phyloP scores from a whole-genome alignment of 257 asterid genomes.

The Solanum virginianum region DNA sequence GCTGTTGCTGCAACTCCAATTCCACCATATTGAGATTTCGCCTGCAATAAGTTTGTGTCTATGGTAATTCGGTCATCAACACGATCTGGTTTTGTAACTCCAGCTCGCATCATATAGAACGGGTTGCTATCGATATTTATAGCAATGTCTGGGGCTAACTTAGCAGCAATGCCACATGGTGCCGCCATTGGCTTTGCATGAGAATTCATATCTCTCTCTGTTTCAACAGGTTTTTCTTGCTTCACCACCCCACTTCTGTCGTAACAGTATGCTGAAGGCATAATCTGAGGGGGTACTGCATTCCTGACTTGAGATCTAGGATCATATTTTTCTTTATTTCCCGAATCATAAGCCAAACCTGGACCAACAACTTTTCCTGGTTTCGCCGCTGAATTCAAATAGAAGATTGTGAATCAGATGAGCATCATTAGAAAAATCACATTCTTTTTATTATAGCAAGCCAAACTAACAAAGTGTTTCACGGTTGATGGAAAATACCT shows the following conservation, averaged over 20 bases:
- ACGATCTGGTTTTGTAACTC: slow-evolving; percentile 25
- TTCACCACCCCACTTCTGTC: slow-evolving; percentile 20
- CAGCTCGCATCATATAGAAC: slow-evolving; percentile 30
- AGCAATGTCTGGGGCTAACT: slow-evolving; percentile 53
- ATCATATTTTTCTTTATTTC: slow-evolving; percentile 38
- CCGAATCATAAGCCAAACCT: slow-evolving; percentile 24
- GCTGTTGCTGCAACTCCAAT: slow-evolving; percentile 27
- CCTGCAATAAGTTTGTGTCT: slow-evolving; percentile 54
- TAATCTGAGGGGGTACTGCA: slow-evolving; percentile 20
- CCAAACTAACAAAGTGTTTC: neutral
- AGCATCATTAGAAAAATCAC: neutral
- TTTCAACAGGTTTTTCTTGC: slow-evolving; percentile 29
- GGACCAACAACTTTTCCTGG: slow-evolving; percentile 60
- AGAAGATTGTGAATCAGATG: neutral
- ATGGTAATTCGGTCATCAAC: slow-evolving; percentile 40
- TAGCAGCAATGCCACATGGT: slow-evolving; percentile 47
- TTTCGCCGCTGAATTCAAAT: slow-evolving; percentile 28
- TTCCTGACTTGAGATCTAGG: slow-evolving; percentile 34
- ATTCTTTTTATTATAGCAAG: neutral
- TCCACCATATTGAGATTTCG: slow-evolving; percentile 52
- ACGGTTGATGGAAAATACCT: slow-evolving; percentile 19
- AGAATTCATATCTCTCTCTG: neutral
- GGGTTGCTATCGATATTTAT: slow-evolving; percentile 53
- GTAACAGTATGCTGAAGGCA: slow-evolving; percentile 26
- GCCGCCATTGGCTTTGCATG: slow-evolving; percentile 35